Conservation (phyloP, 371 early-diverging fungal species). For the Conidiobolus incongruus region DNA sequence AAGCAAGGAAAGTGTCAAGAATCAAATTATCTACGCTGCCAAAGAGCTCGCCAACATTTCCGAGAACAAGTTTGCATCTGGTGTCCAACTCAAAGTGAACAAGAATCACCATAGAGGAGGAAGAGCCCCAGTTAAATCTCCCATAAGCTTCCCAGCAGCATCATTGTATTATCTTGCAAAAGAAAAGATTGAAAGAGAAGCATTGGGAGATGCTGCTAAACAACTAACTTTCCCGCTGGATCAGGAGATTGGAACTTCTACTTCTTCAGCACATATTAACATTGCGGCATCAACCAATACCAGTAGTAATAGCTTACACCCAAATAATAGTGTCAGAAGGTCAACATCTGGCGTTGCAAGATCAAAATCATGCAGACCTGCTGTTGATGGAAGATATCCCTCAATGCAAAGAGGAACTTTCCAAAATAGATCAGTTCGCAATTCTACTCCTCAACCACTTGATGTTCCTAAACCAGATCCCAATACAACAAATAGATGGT, state of each 20-base stretch:
- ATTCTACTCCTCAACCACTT: no score
- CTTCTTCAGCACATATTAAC: not conserved
- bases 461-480: no score
- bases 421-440: no score
- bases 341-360: not conserved
- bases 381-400: not conserved
- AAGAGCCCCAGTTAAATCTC: conserved; percentile 8
- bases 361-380: not conserved
- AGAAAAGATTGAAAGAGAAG: conserved; percentile 54
- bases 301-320: not conserved
- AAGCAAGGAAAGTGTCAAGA: conserved; percentile 35
- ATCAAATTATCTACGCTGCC: conserved; percentile 10
- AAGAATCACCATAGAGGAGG: conserved; percentile 10
- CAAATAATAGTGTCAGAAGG: no score
- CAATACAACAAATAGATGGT: no score
- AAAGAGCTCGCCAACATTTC: conserved; percentile 7
- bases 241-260: not conserved
- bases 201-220: conserved; percentile 3
- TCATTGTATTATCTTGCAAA: conserved; percentile 72
- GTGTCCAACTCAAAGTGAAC: no score
- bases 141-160: conserved; percentile 33
- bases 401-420: not conserved
- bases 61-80: no score
- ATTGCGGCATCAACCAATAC: not conserved
- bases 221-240: conserved; percentile 5